Base-by-base conservation (phyloP, 139 green algal genomes). In the Tetradesmus lagerheimii region DNA sequence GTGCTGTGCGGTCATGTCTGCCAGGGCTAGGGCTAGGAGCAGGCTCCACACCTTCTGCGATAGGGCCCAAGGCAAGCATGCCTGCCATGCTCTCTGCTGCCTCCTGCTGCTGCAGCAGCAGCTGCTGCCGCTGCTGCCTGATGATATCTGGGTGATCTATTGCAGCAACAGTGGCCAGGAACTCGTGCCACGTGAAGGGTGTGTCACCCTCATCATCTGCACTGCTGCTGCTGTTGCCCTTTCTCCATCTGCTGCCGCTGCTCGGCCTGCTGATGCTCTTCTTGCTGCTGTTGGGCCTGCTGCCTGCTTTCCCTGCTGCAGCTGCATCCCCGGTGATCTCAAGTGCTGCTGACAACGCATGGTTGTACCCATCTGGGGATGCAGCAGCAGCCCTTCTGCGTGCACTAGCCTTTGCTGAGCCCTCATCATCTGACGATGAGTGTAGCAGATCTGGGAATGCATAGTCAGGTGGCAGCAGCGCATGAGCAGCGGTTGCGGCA, bases 131-230 rank as follows among this genome's bases (percentile, higher is more conserved):
- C 34, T 47, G 84, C 64, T 91, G 82, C 83, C 37, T n/a, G n/a
- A 31, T 6, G 18, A 27, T 37, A 27, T 18, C 34, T 34, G 75
- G 82, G 37, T 90, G 29, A 39, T 86, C 45, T 27, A 92, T 90
- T 27, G 87, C 87, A 35, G 39, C 38, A 5, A 91, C 20, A 9
- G 88, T 91, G 1, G 50, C 53, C 31, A 91, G 41, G 53, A 88
- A 91, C 80, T 91, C 88, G 16, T 81, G 80, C 88, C 88, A 91
- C 23, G 78, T 89, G 66, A 78, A 91, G n/a, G 31, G 31, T 20
- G 20, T 45, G 29, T 85, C 77, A 0, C 34, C 87, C 1, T 83
- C 85, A 71, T 43, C 66, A 2, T 66, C 67, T 66, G n/a, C 66
- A 62, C 84, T 64, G 57, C 84, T 62, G 66, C 84, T 47, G 35